Conservation (phyloP, 352 stramenopile species). For the Saprolegnia parasitica region DNA sequence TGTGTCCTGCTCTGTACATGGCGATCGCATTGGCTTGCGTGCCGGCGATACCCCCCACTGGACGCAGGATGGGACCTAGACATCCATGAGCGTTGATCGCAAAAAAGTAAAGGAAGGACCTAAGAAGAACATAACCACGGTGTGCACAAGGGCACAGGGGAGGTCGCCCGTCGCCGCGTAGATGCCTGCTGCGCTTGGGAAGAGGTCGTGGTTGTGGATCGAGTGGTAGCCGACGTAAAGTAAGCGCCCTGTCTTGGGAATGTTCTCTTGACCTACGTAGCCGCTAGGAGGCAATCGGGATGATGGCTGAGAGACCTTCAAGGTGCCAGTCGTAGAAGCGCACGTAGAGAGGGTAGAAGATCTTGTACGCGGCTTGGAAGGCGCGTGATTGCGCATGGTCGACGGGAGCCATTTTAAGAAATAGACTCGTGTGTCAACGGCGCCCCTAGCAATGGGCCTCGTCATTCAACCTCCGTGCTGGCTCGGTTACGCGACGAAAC, state of each 20-base stretch:
- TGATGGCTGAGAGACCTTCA: slow-evolving; percentile 1
- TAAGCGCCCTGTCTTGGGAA: not conserved
- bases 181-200: not conserved
- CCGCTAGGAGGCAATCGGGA: no score
- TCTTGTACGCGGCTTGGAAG: slow-evolving; percentile 6
- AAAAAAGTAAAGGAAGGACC: not conserved
- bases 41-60: not conserved
- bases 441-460: no score
- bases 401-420: not conserved
- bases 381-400: not conserved
- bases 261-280: slow-evolving; percentile 5
- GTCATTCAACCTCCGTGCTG: no score
- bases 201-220: slow-evolving; percentile 10
- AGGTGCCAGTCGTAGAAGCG: slow-evolving; percentile 9
- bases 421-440: no score
- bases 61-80: not conserved
- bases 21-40: not conserved
- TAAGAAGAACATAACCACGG: not conserved
- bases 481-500: no score
- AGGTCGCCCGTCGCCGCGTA: not conserved
- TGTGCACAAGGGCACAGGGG: not conserved
- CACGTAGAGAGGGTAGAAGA: not conserved
- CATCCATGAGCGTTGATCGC: not conserved
- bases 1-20: not conserved
- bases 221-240: slow-evolving; percentile 11